Conservation (phyloP, 2,329 filamentous ascomycete species). For the Nothomitra cinnamomea region DNA sequence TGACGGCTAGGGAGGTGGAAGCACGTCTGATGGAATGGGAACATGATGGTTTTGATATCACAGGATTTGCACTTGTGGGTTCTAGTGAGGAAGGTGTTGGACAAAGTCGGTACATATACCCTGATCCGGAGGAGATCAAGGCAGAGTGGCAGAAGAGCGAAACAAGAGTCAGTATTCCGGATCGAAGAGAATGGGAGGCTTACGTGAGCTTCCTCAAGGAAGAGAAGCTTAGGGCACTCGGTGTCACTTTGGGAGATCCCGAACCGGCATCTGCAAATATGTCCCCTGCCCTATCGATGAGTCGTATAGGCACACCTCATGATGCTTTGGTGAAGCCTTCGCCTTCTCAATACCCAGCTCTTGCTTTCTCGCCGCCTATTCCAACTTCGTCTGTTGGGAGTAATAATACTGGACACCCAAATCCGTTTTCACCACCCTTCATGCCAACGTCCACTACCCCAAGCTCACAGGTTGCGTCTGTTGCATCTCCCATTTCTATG, state of each 20-base stretch:
- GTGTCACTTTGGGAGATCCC: constrained; percentile 64
- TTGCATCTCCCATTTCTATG: constrained; percentile 59
- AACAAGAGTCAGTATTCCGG: constrained; percentile 52
- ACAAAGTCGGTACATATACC: constrained; percentile 55
- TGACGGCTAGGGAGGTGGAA: constrained; percentile 37
- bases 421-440: constrained; percentile 42
- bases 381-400: constrained; percentile 64
- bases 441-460: constrained; percentile 38
- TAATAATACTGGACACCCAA: constrained; percentile 40
- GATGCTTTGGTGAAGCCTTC: constrained; percentile 34
- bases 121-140: constrained; percentile 39
- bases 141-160: constrained; percentile 33
- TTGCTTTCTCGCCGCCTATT: constrained; percentile 71
- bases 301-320: constrained; percentile 23
- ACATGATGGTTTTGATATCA: constrained; percentile 49
- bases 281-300: constrained; percentile 48
- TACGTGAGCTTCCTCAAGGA: constrained; percentile 76
- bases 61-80: constrained; percentile 49
- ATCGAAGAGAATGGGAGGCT: constrained; percentile 55
- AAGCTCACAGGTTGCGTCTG: constrained; percentile 42
- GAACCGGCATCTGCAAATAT: constrained; percentile 43
- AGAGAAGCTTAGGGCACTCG: constrained; percentile 80
- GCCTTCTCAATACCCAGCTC: constrained; percentile 48
- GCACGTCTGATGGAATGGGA: constrained; percentile 50
- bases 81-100: constrained; percentile 25